Evolutionary conservation across 345 rosid genomes (phyloP).

Genomic region (Lenwebbia sp.): DNA sequence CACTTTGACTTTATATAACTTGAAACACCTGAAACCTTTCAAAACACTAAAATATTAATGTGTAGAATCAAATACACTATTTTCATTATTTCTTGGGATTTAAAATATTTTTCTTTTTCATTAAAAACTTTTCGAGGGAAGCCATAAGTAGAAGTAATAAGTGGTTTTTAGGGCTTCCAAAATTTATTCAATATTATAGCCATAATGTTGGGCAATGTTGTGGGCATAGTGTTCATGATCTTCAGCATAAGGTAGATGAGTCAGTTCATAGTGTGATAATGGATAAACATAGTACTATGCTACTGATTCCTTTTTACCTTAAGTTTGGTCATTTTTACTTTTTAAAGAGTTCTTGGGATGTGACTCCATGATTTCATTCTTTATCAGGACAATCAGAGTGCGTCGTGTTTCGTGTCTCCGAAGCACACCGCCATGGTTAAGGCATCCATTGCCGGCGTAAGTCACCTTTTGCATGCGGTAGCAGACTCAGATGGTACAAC

Average conservation of each 20-base stretch:
- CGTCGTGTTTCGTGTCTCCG: constrained; percentile 8
- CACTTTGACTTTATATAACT: not conserved
- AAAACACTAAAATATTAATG: not conserved
- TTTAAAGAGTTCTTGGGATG: not conserved
- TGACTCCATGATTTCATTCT: not conserved
- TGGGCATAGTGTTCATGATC: not conserved
- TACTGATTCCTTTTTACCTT: not conserved
- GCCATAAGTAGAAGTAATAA: not conserved
- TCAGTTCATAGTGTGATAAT: not conserved
- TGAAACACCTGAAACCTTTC: not conserved
- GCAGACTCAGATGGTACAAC: constrained; percentile 54
- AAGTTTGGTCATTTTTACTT: not conserved
- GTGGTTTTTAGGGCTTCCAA: not conserved
- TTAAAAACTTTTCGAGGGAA: not conserved
- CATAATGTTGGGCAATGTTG: not conserved
- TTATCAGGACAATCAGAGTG: constrained; percentile 17
- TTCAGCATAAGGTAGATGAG: not conserved
- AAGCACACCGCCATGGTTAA: constrained; percentile 59
- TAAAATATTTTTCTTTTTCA: not conserved
- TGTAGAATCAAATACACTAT: not conserved
- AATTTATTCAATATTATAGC: not conserved
- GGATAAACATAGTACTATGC: not conserved
- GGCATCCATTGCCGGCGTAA: constrained; percentile 79
- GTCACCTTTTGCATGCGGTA: constrained; percentile 55
- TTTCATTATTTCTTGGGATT: not conserved